phyloP scores from a whole-genome alignment of 2,329 filamentous ascomycete species.

The Parastagonospora nodorum region DNA sequence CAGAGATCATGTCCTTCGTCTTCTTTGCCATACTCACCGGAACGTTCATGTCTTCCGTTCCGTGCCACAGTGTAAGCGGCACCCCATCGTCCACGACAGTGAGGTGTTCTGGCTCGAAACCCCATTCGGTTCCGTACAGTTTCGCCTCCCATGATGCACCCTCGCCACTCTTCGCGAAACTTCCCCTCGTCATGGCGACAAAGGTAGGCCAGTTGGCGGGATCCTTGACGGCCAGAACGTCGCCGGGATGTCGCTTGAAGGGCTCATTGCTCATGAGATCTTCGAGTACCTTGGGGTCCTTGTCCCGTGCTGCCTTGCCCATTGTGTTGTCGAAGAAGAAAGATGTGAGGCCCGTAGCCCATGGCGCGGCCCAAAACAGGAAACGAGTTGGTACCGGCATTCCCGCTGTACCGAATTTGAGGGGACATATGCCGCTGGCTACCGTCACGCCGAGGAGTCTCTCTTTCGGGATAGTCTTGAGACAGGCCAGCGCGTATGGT shows the following conservation, averaged over 20 bases:
- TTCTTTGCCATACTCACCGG: constrained; percentile 30
- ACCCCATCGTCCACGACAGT: constrained; percentile 19
- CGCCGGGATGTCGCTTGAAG: constrained; percentile 19
- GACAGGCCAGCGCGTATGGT: constrained; percentile 55
- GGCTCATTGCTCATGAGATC: constrained; percentile 30
- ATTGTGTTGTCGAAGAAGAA: constrained; percentile 28
- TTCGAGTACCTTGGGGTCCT: constrained; percentile 32
- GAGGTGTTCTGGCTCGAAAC: constrained; percentile 38
- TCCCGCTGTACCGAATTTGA: constrained; percentile 29
- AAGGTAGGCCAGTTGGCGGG: constrained; percentile 26
- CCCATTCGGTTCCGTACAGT: constrained; percentile 36
- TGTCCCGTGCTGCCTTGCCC: constrained; percentile 30
- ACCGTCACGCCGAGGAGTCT: constrained; percentile 30
- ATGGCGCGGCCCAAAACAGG: constrained; percentile 33
- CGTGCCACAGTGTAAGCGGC: constrained; percentile 42
- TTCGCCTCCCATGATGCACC: constrained; percentile 37
- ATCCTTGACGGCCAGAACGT: constrained; percentile 27
- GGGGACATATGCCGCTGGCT: constrained; percentile 32
- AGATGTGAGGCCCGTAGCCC: constrained; percentile 25
- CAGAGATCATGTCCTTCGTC: constrained; percentile 28
- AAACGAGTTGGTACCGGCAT: constrained; percentile 30
- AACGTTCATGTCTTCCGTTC: constrained; percentile 33
- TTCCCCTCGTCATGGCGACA: constrained; percentile 33
- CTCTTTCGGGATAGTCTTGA: constrained; percentile 42
- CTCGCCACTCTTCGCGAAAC: constrained; percentile 30